Base-by-base conservation (phyloP, 192 early-diverging fungal genomes). In the Globomyces pollinis-pini region DNA sequence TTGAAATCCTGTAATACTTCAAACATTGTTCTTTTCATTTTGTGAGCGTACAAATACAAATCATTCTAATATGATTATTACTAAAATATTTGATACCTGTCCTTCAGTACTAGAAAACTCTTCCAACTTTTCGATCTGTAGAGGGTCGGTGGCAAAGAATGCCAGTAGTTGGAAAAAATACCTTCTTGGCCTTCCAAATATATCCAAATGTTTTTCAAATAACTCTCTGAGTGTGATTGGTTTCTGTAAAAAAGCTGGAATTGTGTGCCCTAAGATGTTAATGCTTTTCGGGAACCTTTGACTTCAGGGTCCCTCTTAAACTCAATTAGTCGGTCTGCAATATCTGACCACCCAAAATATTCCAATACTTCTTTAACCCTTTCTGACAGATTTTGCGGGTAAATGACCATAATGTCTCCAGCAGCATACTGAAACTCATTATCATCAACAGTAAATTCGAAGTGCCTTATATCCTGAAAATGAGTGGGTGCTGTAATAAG, bases 401-500 rank as follows among this genome's bases (percentile, higher is more conserved):
- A 62, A 39, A 99, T 68, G 1, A 75, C 76, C 26, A 86, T 78
- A 13, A 92, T 83, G 72, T 96, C 93, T 9, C 93, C 94, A 6
- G 94, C 84, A 13, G 67, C 62, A 53, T 90, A 88, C 20, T 23
- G 12, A 4, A 26, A 28, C 6, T 26, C 23, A 12, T 47, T 33
- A 23, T 26, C 62, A 73, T 16, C 1, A 21, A 80, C 60, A 23
- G 58, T 50, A n/a, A 95, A 77, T 33, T 71, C 80, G 5, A 96
- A 58, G 60, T 88, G 88, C 16, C 91, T 77, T n/a, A 98, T 89
- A 67, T 96, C 93, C 70, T 96, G 93, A 66, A 91, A 93, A 63
- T 96, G 93, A 33, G 85, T 81, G 1, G 38, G 16, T 1, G 84
- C 60, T 0, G 93, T 94, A 23, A 96, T 76, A 8, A 91, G 69